phyloP scores from a whole-genome alignment of 805 yeast species.

The Ascoidea asiatica region DNA sequence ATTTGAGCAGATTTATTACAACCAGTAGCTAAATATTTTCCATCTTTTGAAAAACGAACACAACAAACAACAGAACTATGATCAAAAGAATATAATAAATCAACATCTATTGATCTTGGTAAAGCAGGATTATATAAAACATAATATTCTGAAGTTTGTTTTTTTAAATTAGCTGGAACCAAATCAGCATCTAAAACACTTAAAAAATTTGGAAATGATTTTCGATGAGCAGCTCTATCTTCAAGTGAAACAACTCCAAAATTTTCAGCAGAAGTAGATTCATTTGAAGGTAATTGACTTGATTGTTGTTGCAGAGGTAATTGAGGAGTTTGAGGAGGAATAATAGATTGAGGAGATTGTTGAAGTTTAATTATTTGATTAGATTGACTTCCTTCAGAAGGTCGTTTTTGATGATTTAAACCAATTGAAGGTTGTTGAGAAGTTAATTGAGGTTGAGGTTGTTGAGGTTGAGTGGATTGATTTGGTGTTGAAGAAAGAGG shows the following conservation, averaged over 20 bases:
- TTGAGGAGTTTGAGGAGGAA: constrained; percentile 13
- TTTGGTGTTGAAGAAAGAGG: background rate
- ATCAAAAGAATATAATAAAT: constrained; percentile 77
- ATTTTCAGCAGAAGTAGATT: constrained; percentile 9
- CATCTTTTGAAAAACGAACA: constrained; percentile 84
- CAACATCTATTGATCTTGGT: constrained; percentile 66
- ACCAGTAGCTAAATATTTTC: constrained; percentile 89
- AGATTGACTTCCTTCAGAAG: background rate
- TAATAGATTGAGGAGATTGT: constrained; percentile 4
- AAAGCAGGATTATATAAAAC: constrained; percentile 84
- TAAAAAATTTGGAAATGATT: constrained; percentile 72
- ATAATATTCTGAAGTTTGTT: constrained; percentile 74
- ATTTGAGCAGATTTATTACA: constrained; percentile 94
- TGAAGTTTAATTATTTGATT: background rate
- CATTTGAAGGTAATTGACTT: constrained; percentile 2
- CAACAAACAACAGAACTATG: constrained; percentile 95
- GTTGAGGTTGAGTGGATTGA: background rate
- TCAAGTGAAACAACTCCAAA: constrained; percentile 13
- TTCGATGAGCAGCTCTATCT: constrained; percentile 39
- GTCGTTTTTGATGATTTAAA: background rate
- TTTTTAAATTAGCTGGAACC: constrained; percentile 66
- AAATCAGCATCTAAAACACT: constrained; percentile 67
- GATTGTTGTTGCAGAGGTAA: constrained; percentile 8
- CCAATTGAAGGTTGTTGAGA: background rate
- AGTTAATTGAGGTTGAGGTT: background rate